phyloP scores from a whole-genome alignment of 805 yeast genomes.

The Blastobotrys chiropterorum region DNA sequence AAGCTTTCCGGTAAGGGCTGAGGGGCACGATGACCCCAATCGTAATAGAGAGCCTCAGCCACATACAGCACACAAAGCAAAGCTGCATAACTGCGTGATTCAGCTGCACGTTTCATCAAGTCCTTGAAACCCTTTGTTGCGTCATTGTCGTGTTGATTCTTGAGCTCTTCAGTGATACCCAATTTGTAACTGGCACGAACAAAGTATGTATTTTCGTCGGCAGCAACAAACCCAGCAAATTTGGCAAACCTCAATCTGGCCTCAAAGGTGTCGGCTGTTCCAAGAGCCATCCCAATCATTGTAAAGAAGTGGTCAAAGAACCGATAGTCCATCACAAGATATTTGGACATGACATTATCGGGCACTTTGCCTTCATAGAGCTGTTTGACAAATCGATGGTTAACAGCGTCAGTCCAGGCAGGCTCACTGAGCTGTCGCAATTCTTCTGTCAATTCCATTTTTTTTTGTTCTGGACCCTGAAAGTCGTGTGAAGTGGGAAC shows the following conservation, averaged over 20 bases:
- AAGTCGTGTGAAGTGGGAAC: too few relatives aligned
- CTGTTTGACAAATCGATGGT: neutral
- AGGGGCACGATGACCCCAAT: slow-evolving; percentile 1
- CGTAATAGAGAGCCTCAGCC: slow-evolving; percentile 2
- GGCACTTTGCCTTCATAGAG: neutral
- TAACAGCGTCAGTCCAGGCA: neutral
- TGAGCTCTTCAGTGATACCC: neutral
- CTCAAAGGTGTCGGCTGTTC: neutral
- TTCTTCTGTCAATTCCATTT: neutral
- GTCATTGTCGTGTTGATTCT: neutral
- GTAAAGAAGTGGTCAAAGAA: slow-evolving; percentile 1
- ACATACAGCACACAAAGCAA: neutral
- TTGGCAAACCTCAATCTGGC: neutral
- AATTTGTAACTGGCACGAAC: neutral
- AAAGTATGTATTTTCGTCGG: slow-evolving; percentile 2
- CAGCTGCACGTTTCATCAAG: neutral
- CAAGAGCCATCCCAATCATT: neutral
- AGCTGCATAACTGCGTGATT: neutral
- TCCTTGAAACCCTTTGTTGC: neutral
- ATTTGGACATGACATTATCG: slow-evolving; percentile 1
- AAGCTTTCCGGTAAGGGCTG: neutral
- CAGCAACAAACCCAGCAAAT: neutral
- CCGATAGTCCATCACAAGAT: slow-evolving; percentile 1
- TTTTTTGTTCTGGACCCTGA: too few relatives aligned
- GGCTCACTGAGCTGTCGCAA: neutral